Evolutionary conservation across 1,284 basidiomycete species (phyloP).

Genomic region (Cutaneotrichosporon mucoides): DNA sequence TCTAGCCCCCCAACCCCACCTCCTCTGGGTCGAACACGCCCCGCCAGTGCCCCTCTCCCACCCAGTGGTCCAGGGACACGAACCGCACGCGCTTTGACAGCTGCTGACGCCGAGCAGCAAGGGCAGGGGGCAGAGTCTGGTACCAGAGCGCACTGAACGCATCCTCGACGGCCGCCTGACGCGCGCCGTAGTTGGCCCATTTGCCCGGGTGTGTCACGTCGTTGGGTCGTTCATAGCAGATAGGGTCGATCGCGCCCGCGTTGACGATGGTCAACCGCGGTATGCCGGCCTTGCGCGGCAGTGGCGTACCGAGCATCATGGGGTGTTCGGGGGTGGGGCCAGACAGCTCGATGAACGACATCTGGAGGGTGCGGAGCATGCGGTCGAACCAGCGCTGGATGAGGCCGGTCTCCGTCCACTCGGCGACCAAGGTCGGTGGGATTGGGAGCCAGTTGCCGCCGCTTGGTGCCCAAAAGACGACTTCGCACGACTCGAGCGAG

Average conservation of each 20-base stretch:
- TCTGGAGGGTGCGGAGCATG: not conserved
- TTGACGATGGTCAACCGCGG: conserved; percentile 7
- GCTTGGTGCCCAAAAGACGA: not conserved
- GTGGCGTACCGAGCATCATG: not conserved
- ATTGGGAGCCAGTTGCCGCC: conserved; percentile 2
- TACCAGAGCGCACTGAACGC: not conserved
- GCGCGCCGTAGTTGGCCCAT: not conserved
- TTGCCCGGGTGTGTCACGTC: not conserved
- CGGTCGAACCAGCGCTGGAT: conserved; percentile 7
- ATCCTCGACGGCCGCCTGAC: not conserved
- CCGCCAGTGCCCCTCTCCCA: not conserved
- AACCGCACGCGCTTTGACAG: not conserved
- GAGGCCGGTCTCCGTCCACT: not conserved
- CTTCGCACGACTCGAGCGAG: not conserved
- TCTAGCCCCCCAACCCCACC: not conserved
- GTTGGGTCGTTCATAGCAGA: not conserved
- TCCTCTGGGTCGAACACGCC: not conserved
- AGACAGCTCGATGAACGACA: not conserved
- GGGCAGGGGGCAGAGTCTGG: not conserved
- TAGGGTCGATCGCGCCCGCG: not conserved
- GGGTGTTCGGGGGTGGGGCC: not conserved
- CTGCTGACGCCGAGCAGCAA: not conserved
- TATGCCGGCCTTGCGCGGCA: not conserved
- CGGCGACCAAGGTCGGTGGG: not conserved
- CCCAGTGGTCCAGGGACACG: not conserved